Evolutionary conservation across 345 rosid genomes (phyloP), one percentile per base, ranked within the genome.

Genomic region (Euphorbia tirucalli): DNA sequence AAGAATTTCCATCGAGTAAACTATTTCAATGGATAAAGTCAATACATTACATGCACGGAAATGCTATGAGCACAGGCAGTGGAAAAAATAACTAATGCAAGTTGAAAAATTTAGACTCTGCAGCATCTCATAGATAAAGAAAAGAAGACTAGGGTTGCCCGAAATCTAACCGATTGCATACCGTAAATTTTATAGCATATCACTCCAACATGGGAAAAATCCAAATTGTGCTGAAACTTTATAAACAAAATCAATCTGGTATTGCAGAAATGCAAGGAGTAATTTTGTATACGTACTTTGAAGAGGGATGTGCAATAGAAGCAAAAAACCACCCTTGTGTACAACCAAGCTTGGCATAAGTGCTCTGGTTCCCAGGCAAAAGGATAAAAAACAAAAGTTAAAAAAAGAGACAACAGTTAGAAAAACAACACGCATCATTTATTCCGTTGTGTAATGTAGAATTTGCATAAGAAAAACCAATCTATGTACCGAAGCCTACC

Each of bases 251-350:
- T 35, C 4, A 3, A 35, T 35, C 39, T 3, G 39, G 39, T 35
- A 35, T 3, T 35, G 39, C 39, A 3, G 7, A 35, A 35, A 35
- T 35, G 39, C 60, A 35, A 55, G 5, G 30, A 55, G 43, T 37
- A 28, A 67, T 24, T 21, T 13, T 4, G 31, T 4, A 7, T 61
- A 19, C 39, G 78, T 74, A 92, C 97, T 79, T 74, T 62, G 92
- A 80, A 68, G 96, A 72, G 75, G 93, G 95, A 71, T 95, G 93
- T 54, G 80, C 70, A 72, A 88, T 75, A 72, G 96, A 87, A 75
- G 97, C 87, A 35, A 80, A 80, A 82, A 94, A 94, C 96, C 97
- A 94, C 73, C 97, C 98, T 88, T 92, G 97, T 7, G 96, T 87
- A 75, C 96, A 90, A 58, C 93, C 92, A 80, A 92, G 98, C 88